Percentiles rank a stretch among this genome's conserved stretches.
Conservation (phyloP, 2,329 filamentous ascomycete genomes). For the Lasiodiplodia hormozganensis region DNA sequence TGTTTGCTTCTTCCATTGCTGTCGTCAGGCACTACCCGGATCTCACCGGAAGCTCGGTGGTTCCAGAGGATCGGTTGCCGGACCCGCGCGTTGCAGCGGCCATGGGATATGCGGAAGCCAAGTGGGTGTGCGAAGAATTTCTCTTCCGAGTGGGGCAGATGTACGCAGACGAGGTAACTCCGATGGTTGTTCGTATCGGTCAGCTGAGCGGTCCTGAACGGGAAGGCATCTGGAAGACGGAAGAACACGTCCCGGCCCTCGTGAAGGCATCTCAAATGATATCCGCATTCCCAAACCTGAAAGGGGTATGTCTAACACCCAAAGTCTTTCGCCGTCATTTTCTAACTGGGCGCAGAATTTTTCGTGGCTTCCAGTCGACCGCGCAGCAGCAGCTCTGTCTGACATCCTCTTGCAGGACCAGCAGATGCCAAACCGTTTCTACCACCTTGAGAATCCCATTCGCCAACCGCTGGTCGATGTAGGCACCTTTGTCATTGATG, state of each 20-base stretch:
- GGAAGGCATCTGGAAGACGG: slow-evolving; percentile 28
- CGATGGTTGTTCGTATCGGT: slow-evolving; percentile 23
- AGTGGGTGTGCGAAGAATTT: slow-evolving; percentile 30
- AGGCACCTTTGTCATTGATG: background rate
- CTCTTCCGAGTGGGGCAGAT: background rate
- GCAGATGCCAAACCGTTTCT: background rate
- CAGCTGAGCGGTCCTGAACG: slow-evolving; percentile 23
- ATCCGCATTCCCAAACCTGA: slow-evolving; percentile 10
- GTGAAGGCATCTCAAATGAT: slow-evolving; percentile 27
- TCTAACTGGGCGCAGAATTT: slow-evolving; percentile 10
- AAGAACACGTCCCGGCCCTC: slow-evolving; percentile 29
- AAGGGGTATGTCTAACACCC: slow-evolving; percentile 17
- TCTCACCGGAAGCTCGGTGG: background rate
- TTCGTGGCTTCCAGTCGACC: slow-evolving; percentile 32
- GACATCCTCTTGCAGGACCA: slow-evolving; percentile 4
- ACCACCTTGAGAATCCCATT: slow-evolving; percentile 31
- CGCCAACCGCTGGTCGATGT: slow-evolving; percentile 17
- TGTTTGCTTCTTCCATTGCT: slow-evolving; percentile 13
- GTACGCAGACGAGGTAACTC: background rate
- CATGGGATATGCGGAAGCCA: slow-evolving; percentile 30
- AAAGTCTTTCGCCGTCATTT: background rate
- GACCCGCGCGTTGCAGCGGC: background rate
- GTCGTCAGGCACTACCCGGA: background rate
- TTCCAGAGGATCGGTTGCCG: background rate
- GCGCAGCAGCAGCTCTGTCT: slow-evolving; percentile 2